phyloP scores from a whole-genome alignment of 1,284 basidiomycete species.

The Ceratobasidium sp. region DNA sequence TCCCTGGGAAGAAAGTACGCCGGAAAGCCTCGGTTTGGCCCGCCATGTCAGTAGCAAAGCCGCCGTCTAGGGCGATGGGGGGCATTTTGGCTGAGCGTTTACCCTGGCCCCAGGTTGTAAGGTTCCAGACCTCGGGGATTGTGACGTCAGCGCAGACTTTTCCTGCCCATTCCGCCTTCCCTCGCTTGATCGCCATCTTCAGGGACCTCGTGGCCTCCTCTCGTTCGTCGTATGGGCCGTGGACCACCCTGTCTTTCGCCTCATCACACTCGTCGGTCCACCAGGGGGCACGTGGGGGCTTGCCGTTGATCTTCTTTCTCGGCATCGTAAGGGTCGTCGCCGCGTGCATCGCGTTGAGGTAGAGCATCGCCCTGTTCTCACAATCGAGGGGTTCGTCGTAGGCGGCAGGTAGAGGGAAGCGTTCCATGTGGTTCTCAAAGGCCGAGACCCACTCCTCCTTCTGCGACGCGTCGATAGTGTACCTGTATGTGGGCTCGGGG shows the following conservation, averaged over 20 bases:
- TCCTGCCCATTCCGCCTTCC: no score
- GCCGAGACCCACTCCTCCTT: background rate
- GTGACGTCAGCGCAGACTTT: background rate
- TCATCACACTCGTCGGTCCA: conserved; percentile 12
- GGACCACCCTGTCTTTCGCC: background rate
- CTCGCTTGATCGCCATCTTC: no score
- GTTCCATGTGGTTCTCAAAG: background rate
- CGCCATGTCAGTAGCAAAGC: background rate
- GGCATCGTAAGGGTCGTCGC: background rate
- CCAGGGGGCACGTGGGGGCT: background rate
- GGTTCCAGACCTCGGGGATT: background rate
- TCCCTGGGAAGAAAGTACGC: background rate
- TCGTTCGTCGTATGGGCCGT: background rate
- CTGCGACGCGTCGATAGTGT: background rate
- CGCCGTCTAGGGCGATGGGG: background rate
- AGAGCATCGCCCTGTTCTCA: background rate
- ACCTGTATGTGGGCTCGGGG: background rate
- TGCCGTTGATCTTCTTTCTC: background rate
- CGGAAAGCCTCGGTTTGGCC: background rate
- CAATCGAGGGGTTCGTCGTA: background rate
- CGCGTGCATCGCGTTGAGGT: background rate
- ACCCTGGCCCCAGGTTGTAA: background rate
- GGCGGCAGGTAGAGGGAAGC: no score
- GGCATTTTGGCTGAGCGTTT: background rate
- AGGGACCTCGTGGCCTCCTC: background rate